Conservation (phyloP, 768 basidiomycete species). For the Tylopilus plumbeoviolaceoides region DNA sequence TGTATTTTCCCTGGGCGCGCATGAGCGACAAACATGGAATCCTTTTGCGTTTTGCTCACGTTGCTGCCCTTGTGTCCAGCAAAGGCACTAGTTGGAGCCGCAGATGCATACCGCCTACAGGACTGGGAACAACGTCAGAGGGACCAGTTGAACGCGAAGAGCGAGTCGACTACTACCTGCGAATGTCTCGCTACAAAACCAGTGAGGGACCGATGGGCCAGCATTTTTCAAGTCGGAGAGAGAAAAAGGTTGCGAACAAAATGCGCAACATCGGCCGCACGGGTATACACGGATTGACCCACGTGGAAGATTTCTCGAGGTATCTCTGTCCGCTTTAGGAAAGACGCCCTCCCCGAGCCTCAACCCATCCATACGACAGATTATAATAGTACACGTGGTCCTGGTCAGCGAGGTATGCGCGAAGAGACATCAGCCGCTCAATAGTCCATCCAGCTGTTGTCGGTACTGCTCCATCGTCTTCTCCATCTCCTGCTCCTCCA, state of each 20-base stretch:
- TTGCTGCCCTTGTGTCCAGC: constrained; percentile 84
- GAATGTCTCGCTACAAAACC: constrained; percentile 47
- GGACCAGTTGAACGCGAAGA: not conserved
- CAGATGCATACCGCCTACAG: constrained; percentile 60
- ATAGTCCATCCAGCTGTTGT: constrained; percentile 80
- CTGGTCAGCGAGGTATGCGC: constrained; percentile 14
- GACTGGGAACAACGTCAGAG: constrained; percentile 35
- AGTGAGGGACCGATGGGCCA: constrained; percentile 54
- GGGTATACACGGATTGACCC: constrained; percentile 23
- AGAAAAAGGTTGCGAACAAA: constrained; percentile 15
- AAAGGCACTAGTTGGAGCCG: constrained; percentile 83
- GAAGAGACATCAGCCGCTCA: constrained; percentile 43
- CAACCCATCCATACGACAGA: not conserved
- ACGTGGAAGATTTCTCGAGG: constrained; percentile 13
- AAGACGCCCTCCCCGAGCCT: not conserved
- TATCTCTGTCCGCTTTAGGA: constrained; percentile 6
- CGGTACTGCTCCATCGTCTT: constrained; percentile 88
- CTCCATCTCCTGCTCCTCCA: constrained; percentile 81
- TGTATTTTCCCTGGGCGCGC: constrained; percentile 80
- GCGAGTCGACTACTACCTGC: constrained; percentile 38
- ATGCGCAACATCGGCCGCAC: constrained; percentile 7
- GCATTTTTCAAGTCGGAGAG: constrained; percentile 42
- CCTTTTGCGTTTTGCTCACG: constrained; percentile 44
- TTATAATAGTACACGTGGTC: constrained; percentile 8
- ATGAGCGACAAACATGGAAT: constrained; percentile 2